A percentile compares a stretch with the other conserved stretches of the same genome.
These are phyloP conservation scores for Lagerstroemia speciosa DNA, from an alignment of 345 rosid species.

Conservation along the genomic window DNA sequence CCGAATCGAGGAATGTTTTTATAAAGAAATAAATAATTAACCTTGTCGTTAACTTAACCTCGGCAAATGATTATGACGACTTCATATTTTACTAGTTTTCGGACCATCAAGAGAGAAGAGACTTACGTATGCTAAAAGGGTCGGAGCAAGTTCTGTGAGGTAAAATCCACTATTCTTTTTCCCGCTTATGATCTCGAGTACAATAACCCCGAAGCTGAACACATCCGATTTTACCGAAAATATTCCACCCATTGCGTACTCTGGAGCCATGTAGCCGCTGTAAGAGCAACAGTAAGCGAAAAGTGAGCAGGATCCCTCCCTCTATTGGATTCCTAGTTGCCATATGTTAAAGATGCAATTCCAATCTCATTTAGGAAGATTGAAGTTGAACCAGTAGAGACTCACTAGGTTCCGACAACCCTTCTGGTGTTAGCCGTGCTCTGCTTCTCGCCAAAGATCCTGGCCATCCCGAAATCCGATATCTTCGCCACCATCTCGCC, in stretches of 20 bases:
- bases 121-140: slow-evolving; percentile 20
- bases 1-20: background rate
- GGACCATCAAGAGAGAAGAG: background rate
- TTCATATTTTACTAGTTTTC: no score
- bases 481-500: slow-evolving; percentile 35
- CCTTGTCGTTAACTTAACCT: no score
- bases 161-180: slow-evolving; percentile 18
- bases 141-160: slow-evolving; percentile 15
- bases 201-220: slow-evolving; percentile 39
- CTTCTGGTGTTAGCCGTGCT: slow-evolving; percentile 17
- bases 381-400: background rate
- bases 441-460: slow-evolving; percentile 19
- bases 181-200: slow-evolving; percentile 35
- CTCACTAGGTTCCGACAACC: slow-evolving; percentile 26
- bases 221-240: slow-evolving; percentile 38
- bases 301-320: no score
- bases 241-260: slow-evolving; percentile 29
- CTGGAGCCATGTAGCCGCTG: slow-evolving; percentile 44
- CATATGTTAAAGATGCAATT: no score
- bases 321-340: no score
- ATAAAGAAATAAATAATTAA: no score
- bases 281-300: background rate
- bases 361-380: no score
- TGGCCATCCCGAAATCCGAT: slow-evolving; percentile 43
- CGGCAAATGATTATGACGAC: no score